Evolutionary conservation across 441 rosid genomes (phyloP).

Genomic region (Manihot esculenta): DNA sequence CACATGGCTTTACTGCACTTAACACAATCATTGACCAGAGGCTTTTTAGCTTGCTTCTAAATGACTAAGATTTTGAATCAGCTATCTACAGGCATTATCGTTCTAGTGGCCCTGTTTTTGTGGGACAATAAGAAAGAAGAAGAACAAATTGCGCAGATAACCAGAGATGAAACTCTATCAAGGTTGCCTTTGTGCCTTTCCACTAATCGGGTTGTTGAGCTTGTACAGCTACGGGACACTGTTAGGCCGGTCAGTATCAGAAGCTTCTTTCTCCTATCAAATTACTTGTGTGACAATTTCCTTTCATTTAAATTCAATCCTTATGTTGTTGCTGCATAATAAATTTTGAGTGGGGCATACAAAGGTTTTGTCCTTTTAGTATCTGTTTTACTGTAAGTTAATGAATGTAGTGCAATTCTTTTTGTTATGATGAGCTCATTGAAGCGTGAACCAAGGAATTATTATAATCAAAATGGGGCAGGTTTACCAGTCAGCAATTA

Average conservation of each 20-base stretch:
- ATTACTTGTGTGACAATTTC: not conserved
- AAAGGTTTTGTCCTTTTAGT: not conserved
- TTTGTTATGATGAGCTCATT: constrained; percentile 2
- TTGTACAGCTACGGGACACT: constrained; percentile 89
- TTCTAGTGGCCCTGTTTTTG: constrained; percentile 61
- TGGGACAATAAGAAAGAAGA: constrained; percentile 97
- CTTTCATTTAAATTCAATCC: constrained; percentile 15
- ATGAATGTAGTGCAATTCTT: not conserved
- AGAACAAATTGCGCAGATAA: constrained; percentile 87
- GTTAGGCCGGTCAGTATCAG: constrained; percentile 75
- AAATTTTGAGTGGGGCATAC: constrained; percentile 11
- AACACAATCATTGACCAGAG: constrained; percentile 8
- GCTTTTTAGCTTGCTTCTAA: constrained; percentile 30
- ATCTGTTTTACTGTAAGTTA: not conserved
- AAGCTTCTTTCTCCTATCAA: constrained; percentile 8
- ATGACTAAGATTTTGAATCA: constrained; percentile 65
- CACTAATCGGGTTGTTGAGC: constrained; percentile 85
- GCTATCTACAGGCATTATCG: constrained; percentile 78
- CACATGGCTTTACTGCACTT: not conserved
- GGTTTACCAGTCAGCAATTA: constrained; percentile 9
- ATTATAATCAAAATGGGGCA: not conserved
- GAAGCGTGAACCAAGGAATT: not conserved
- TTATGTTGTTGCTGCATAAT: constrained; percentile 4
- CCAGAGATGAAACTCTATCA: constrained; percentile 83
- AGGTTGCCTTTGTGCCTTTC: constrained; percentile 90